Evolutionary conservation across 2,329 filamentous ascomycete species (phyloP).

Genomic region (Epichloe bromicola): DNA sequence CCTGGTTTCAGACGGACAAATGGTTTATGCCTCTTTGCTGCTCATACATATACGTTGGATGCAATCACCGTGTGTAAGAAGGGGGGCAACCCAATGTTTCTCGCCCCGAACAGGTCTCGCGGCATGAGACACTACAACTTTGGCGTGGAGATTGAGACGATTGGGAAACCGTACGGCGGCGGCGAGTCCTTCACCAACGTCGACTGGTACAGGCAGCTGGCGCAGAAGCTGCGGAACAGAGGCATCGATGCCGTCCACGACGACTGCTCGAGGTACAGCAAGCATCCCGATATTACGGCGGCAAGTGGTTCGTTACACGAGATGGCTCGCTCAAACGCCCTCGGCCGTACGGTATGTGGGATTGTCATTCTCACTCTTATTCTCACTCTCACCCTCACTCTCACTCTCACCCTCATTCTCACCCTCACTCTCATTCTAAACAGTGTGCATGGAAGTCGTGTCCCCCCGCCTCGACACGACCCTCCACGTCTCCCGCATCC

Average conservation of each 20-base stretch:
- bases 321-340: conserved; percentile 27
- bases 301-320: conserved; percentile 28
- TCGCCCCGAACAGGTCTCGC: background rate
- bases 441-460: conserved; percentile 29
- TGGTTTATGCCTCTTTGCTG: no score
- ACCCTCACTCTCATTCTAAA: background rate
- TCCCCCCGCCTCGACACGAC: conserved; percentile 25
- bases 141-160: conserved; percentile 26
- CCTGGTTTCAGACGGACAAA: no score
- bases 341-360: conserved; percentile 20
- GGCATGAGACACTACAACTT: conserved; percentile 24
- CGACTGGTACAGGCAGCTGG: conserved; percentile 27
- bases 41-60: no score
- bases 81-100: background rate
- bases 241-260: conserved; percentile 25
- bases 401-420: background rate
- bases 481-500: conserved; percentile 17
- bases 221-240: conserved; percentile 24
- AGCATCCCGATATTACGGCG: conserved; percentile 29
- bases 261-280: conserved; percentile 25
- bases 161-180: conserved; percentile 24
- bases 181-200: conserved; percentile 24
- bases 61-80: no score
- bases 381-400: background rate
- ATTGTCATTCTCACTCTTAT: background rate